These are phyloP conservation scores for Trichoderma breve DNA, from an alignment of 2,329 filamentous ascomycete species.

Conservation along the genomic window DNA sequence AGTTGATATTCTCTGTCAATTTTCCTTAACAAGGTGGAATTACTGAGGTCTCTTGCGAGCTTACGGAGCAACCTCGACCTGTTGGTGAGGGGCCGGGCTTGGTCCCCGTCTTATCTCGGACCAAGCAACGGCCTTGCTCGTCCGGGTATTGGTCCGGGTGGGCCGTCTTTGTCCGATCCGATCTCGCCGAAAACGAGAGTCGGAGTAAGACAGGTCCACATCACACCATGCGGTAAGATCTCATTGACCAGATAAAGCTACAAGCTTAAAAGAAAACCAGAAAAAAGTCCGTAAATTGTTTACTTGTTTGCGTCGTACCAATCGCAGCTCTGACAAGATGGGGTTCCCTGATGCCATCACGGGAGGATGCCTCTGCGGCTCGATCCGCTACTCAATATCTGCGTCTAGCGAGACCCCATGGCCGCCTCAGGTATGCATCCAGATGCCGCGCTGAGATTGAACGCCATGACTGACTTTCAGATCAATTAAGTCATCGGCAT, in stretches of 20 bases:
- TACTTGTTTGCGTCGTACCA: neutral
- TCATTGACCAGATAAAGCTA: neutral
- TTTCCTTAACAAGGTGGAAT: neutral
- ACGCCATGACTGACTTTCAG: neutral
- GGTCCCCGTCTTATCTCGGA: neutral
- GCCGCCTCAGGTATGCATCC: constrained; percentile 8
- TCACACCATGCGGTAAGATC: neutral
- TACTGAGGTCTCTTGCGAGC: neutral
- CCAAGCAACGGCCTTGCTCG: neutral
- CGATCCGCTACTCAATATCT: constrained; percentile 5
- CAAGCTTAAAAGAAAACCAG: neutral
- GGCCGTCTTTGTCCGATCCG: neutral
- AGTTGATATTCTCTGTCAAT: neutral
- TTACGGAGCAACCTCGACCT: neutral
- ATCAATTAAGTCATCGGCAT: neutral
- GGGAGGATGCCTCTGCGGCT: constrained; percentile 15
- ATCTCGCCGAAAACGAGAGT: constrained; percentile 3
- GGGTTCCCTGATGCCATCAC: neutral
- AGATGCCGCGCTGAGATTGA: neutral
- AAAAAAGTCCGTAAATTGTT: neutral
- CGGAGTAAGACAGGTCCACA: constrained; percentile 7
- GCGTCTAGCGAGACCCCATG: neutral
- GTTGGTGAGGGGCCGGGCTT: neutral
- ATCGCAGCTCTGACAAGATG: neutral
- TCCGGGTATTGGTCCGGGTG: neutral